Evolutionary conservation across 1,284 basidiomycete genomes (phyloP).

Genomic region (Tilletia setariae): DNA sequence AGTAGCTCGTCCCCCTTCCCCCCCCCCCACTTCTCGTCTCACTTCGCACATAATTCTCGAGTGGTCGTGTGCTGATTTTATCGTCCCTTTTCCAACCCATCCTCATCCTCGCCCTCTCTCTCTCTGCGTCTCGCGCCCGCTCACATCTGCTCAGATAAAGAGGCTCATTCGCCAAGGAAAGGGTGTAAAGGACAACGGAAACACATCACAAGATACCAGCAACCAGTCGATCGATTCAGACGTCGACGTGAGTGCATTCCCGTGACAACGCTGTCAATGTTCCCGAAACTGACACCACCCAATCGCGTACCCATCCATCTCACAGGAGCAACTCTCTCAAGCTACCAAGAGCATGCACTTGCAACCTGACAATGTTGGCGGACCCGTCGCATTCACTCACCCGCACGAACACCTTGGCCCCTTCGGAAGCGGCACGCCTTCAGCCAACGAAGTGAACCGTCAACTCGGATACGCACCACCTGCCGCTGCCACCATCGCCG

Average conservation of each 20-base stretch:
- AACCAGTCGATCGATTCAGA: conserved; percentile 21
- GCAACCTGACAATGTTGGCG: conserved; percentile 16
- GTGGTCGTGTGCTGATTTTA: too few relatives aligned
- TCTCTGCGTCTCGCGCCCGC: background rate
- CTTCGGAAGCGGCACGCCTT: conserved; percentile 16
- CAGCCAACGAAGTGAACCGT: conserved; percentile 18
- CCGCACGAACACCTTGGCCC: conserved; percentile 14
- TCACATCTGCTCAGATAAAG: conserved; percentile 35
- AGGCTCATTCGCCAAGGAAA: conserved; percentile 51
- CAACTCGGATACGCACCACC: conserved; percentile 30
- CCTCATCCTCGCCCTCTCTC: background rate
- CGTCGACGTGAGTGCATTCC: background rate
- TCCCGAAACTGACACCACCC: background rate
- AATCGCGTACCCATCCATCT: conserved; percentile 16
- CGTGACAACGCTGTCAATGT: background rate
- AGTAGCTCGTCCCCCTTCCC: conserved; percentile 16
- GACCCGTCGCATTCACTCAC: conserved; percentile 22
- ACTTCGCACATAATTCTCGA: conserved; percentile 22
- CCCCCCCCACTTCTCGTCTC: conserved; percentile 2
- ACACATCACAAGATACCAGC: background rate
- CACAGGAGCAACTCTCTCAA: conserved; percentile 17
- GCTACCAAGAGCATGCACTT: conserved; percentile 1
- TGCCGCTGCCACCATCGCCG: conserved; percentile 26
- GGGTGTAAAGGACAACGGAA: conserved; percentile 21
- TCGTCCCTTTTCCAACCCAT: background rate